These are phyloP conservation scores for Apiotrichum veenhuisii DNA, from an alignment of 1,284 basidiomycete genomes.

Conservation along the genomic window DNA sequence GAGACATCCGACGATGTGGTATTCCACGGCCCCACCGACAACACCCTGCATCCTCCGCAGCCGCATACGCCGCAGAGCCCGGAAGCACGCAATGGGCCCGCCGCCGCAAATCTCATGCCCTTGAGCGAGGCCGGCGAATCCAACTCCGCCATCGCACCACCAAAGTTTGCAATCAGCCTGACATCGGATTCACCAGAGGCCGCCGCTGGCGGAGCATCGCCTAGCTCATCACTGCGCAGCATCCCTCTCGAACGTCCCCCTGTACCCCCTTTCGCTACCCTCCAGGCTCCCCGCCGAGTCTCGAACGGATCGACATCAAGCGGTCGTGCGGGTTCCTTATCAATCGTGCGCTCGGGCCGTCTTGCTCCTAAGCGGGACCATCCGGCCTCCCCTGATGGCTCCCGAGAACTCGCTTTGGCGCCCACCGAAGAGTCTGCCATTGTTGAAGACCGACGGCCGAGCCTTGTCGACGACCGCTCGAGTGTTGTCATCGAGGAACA, in stretches of 20 bases:
- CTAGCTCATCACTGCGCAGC: not conserved
- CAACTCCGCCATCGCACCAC: slow-evolving; percentile 4
- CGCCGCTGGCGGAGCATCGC: slow-evolving; percentile 6
- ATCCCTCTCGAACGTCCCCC: not conserved
- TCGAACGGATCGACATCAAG: slow-evolving; percentile 30
- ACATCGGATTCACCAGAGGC: slow-evolving; percentile 21
- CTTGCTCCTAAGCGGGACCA: slow-evolving; percentile 22
- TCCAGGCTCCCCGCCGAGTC: slow-evolving; percentile 12
- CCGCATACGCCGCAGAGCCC: not conserved
- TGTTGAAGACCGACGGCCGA: not conserved
- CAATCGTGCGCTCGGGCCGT: slow-evolving; percentile 36
- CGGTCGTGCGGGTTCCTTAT: slow-evolving; percentile 36
- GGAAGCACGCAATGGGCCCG: not conserved
- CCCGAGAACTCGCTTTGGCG: not conserved
- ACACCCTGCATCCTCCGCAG: not conserved
- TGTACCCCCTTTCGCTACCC: slow-evolving; percentile 10
- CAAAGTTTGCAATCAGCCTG: slow-evolving; percentile 19
- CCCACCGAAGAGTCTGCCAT: not conserved
- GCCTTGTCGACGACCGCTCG: too few species aligned
- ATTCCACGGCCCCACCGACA: not conserved
- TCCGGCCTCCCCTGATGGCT: not conserved
- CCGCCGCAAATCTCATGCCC: slow-evolving; percentile 2
- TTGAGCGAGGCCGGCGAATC: slow-evolving; percentile 15
- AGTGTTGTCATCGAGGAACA: not conserved
- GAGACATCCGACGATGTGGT: not conserved